Base-by-base conservation (phyloP, 495 filamentous ascomycete species). In the Penicillium lividum region DNA sequence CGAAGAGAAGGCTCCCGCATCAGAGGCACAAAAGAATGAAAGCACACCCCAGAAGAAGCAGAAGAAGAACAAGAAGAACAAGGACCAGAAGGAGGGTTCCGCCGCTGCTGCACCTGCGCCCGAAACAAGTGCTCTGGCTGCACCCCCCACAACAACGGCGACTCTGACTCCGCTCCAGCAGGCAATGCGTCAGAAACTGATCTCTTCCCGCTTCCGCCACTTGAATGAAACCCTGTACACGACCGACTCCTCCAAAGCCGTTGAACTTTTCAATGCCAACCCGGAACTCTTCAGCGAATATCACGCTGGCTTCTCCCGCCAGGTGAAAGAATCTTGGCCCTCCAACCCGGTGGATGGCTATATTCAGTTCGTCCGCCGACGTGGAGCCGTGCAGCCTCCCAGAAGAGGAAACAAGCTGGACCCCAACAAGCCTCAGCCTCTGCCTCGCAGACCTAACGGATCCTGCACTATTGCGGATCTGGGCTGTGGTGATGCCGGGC, bases 211-310 rank as follows among this genome's bases (percentile, higher is more conserved):
- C 57, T 98, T 98, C 84, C 92, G 94, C 62, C 91, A 97, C 71
- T 84, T 98, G 59, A 98, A 98, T 76, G 87, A 98, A 75, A 92
- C 89, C 4, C 89, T 98, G 27, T 97, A 98, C 73, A 97, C 93
- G 10, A 91, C 88, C 6, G 89, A 92, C 15, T 98, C 94, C 1
- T 71, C 77, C 44, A 83, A 92, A 49, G 87, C 93, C 15, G 83
- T 93, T 55, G 70, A 83, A 56, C 83, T 97, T 40, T 98, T 98
- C 78, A 71, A 80, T 42, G 71, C 86, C 8, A 89, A 87, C 57
- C 94, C 94, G 0, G 90, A 94, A 59, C 88, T 97, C 77, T 98
- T 97, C 77, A 77, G 83, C 43, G 91, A 97, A 67, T 98, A 98
- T 73, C 94, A 98, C 72, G 85, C 87, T 45, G 94, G 94, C 16